Conservation (phyloP, 768 basidiomycete species). For the Leccinum boreale region DNA sequence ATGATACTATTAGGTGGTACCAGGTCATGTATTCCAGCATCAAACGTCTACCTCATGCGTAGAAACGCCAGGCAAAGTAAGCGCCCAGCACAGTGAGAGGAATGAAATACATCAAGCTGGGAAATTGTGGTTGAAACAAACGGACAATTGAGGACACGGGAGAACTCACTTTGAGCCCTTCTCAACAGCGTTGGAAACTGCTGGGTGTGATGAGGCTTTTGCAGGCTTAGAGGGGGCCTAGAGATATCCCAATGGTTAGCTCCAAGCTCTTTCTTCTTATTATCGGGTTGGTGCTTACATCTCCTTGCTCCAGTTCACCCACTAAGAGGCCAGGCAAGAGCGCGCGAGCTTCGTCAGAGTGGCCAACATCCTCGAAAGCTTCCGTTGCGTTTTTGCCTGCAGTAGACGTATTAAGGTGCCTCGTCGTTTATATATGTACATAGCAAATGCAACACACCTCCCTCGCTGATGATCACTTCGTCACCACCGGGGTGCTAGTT, state of each 20-base stretch:
- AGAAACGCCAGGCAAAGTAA: constrained; percentile 87
- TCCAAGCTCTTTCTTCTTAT: background rate
- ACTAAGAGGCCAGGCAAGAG: constrained; percentile 76
- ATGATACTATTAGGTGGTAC: constrained; percentile 5
- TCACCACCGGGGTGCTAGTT: constrained; percentile 93
- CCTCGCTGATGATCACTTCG: constrained; percentile 93
- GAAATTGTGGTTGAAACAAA: constrained; percentile 1
- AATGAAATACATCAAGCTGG: constrained; percentile 77
- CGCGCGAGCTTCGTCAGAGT: constrained; percentile 95
- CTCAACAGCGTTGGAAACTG: constrained; percentile 48
- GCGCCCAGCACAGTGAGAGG: constrained; percentile 76
- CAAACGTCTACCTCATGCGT: constrained; percentile 32
- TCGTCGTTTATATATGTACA: background rate
- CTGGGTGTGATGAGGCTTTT: constrained; percentile 41
- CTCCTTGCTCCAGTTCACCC: constrained; percentile 75
- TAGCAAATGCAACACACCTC: constrained; percentile 52
- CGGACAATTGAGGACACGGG: background rate
- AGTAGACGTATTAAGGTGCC: constrained; percentile 3
- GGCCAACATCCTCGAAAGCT: constrained; percentile 98
- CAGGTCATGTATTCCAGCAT: background rate
- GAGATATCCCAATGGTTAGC: constrained; percentile 1
- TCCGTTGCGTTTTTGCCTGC: constrained; percentile 94
- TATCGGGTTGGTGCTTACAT: constrained; percentile 40
- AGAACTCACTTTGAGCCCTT: constrained; percentile 64
- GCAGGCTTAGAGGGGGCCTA: constrained; percentile 55